Percentiles rank a stretch among this genome's conserved stretches.
phyloP scores from a whole-genome alignment of 176 grass and related monocot genomes.

The bread wheat (Triticum aestivum) region DNA sequence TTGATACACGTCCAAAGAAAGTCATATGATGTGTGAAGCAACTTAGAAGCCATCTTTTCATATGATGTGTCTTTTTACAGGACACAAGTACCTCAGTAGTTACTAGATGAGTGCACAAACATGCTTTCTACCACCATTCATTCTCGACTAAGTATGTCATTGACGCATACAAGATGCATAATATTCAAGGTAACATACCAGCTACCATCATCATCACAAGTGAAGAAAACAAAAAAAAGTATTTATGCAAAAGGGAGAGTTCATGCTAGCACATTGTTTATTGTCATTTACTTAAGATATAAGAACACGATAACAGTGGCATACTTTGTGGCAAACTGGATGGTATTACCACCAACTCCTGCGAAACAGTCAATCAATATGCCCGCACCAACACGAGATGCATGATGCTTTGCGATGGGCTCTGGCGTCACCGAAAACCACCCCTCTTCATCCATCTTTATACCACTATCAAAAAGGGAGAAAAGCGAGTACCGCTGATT shows the following conservation, averaged over 20 bases:
- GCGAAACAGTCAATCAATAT: constrained; percentile 81
- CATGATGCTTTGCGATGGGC: constrained; percentile 85
- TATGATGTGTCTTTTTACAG: background rate
- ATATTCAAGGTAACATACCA: background rate
- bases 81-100: background rate
- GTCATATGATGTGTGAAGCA: background rate
- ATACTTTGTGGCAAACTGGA: constrained; percentile 89
- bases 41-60: constrained; percentile 18
- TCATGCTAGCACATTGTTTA: constrained; percentile 13
- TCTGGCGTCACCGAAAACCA: constrained; percentile 99
- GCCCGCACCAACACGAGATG: constrained; percentile 55
- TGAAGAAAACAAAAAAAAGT: background rate
- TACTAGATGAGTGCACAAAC: background rate
- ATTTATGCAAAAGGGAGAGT: background rate
- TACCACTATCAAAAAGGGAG: constrained; percentile 79
- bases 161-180: constrained; percentile 6
- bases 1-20: background rate
- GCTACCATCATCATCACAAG: constrained; percentile 9
- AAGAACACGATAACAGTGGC: constrained; percentile 18
- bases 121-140: background rate
- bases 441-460: constrained; percentile 95
- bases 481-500: constrained; percentile 81
- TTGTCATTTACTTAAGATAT: background rate
- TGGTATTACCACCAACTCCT: constrained; percentile 88
- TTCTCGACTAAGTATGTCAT: background rate